phyloP scores from a whole-genome alignment of 2,329 filamentous ascomycete species.

The Immersiporthe knoxdaviesiana region DNA sequence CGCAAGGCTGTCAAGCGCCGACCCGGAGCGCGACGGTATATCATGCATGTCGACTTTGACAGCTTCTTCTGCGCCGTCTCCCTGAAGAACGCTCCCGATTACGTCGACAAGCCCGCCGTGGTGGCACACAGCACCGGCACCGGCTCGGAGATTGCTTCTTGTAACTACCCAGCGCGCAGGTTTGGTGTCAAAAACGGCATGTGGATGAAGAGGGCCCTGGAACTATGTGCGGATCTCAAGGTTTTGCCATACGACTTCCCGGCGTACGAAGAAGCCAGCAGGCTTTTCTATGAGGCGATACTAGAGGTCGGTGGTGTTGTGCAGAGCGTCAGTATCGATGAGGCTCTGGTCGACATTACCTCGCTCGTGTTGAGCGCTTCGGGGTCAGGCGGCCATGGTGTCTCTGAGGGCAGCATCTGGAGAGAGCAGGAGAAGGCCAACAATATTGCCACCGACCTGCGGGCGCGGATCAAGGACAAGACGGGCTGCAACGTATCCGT shows the following conservation, averaged over 20 bases:
- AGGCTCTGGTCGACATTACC: conserved; percentile 86
- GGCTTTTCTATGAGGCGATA: conserved; percentile 83
- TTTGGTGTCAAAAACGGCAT: conserved; percentile 96
- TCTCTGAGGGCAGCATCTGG: conserved; percentile 71
- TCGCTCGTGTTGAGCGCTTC: conserved; percentile 66
- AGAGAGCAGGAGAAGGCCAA: conserved; percentile 80
- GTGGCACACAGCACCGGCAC: conserved; percentile 85
- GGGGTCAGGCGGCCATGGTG: conserved; percentile 66
- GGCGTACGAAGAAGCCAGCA: conserved; percentile 90
- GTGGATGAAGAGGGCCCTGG: conserved; percentile 95
- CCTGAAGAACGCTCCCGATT: conserved; percentile 74
- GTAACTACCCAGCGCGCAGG: conserved; percentile 87
- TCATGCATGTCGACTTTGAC: conserved; percentile 97
- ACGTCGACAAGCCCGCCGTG: conserved; percentile 77
- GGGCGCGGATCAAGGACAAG: conserved; percentile 69
- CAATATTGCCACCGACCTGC: conserved; percentile 67
- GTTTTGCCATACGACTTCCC: conserved; percentile 95
- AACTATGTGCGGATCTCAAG: conserved; percentile 82
- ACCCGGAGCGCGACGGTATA: conserved; percentile 72
- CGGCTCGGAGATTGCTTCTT: conserved; percentile 94
- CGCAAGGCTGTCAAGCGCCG: conserved; percentile 52
- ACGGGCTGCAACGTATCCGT: conserved; percentile 90
- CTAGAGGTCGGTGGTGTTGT: conserved; percentile 79
- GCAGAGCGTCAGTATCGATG: conserved; percentile 96
- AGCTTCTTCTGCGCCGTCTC: conserved; percentile 98